These are phyloP conservation scores for Boechera stricta DNA, from an alignment of 345 rosid genomes.

Conservation along the genomic window DNA sequence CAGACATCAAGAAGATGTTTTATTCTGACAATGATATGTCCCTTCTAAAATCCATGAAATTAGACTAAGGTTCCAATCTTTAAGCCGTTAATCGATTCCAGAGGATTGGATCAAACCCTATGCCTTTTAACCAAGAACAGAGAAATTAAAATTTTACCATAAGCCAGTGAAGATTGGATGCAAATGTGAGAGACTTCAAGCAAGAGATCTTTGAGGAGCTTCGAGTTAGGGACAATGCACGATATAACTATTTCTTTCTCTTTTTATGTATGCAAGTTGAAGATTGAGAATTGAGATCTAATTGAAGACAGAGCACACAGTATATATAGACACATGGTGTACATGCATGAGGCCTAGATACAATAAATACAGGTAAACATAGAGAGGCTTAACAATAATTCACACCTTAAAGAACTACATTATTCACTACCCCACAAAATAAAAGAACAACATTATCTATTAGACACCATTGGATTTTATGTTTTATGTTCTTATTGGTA, in stretches of 20 bases:
- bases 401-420: background rate
- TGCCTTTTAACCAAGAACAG: no score
- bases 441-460: background rate
- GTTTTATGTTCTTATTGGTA: background rate
- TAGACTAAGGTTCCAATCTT: no score
- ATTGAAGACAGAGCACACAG: background rate
- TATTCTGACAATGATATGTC: no score
- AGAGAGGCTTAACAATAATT: background rate
- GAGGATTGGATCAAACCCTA: no score
- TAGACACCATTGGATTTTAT: background rate
- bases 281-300: background rate
- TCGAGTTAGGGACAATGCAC: background rate
- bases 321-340: background rate
- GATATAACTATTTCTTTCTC: background rate
- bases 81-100: no score
- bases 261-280: background rate
- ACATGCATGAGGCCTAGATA: background rate
- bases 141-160: background rate
- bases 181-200: background rate
- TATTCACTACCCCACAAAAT: background rate
- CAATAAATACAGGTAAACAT: background rate
- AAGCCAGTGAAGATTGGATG: background rate
- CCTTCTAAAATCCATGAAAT: no score
- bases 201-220: background rate
- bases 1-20: no score